These are phyloP conservation scores for Venturia pyrina DNA, from an alignment of 2,329 filamentous ascomycete genomes.

Conservation along the genomic window DNA sequence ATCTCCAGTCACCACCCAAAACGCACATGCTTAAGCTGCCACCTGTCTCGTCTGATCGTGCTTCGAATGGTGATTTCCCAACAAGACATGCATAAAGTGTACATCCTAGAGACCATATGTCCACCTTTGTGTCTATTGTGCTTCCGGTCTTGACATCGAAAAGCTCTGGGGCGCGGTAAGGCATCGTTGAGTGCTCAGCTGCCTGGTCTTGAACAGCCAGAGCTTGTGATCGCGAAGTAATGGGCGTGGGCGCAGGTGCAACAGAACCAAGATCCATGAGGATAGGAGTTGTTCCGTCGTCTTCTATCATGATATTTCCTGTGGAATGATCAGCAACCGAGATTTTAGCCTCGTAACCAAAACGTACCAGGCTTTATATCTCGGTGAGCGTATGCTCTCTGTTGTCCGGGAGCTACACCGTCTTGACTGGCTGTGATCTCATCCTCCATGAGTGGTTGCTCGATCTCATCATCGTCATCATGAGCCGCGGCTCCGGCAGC, in stretches of 20 bases:
- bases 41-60: slow-evolving; percentile 89
- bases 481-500: slow-evolving; percentile 33
- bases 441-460: slow-evolving; percentile 68
- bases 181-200: slow-evolving; percentile 96
- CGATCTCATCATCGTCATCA: slow-evolving; percentile 30
- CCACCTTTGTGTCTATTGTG: slow-evolving; percentile 88
- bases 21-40: slow-evolving; percentile 89
- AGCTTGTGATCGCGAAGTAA: slow-evolving; percentile 82
- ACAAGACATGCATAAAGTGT: slow-evolving; percentile 96
- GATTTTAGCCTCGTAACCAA: neutral
- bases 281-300: slow-evolving; percentile 78
- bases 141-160: slow-evolving; percentile 95
- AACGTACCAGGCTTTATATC: slow-evolving; percentile 88
- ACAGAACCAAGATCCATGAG: slow-evolving; percentile 96
- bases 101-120: slow-evolving; percentile 96
- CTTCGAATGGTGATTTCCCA: slow-evolving; percentile 94
- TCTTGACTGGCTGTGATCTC: slow-evolving; percentile 60
- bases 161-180: slow-evolving; percentile 91
- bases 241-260: slow-evolving; percentile 73
- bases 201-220: slow-evolving; percentile 89
- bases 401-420: slow-evolving; percentile 56
- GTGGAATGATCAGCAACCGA: slow-evolving; percentile 5
- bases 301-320: slow-evolving; percentile 97
- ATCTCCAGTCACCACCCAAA: slow-evolving; percentile 88
- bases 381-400: slow-evolving; percentile 79